Conservation (phyloP, 768 basidiomycete genomes). For the Boletus rubropictus region DNA sequence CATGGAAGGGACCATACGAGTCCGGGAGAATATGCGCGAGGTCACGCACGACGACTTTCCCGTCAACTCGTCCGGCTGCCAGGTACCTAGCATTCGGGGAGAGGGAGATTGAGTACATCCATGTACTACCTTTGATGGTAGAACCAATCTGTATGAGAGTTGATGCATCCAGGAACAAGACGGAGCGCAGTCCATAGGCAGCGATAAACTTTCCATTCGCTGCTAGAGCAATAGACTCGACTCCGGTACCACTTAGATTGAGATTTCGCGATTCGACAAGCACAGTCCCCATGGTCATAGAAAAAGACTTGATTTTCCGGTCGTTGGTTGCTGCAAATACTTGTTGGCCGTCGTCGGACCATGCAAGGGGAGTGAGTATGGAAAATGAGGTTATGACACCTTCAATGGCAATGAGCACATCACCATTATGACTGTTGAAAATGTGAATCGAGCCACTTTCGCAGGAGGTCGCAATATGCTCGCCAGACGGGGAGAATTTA, state of each 20-base stretch:
- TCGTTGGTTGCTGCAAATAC: background rate
- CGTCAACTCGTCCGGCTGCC: too few species aligned
- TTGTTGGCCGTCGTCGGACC: background rate
- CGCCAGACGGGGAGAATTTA: background rate
- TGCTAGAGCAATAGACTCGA: background rate
- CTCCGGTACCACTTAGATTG: background rate
- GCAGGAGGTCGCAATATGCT: background rate
- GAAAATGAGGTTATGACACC: background rate
- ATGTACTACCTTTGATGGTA: background rate
- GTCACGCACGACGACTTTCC: too few species aligned
- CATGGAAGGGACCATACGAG: background rate
- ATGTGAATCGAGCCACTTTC: background rate
- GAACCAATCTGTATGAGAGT: background rate
- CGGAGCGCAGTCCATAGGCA: background rate
- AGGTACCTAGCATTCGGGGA: background rate
- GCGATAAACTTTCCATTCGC: background rate
- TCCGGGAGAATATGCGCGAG: too few species aligned
- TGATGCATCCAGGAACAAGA: background rate
- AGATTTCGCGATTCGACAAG: background rate
- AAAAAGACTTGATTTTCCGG: background rate
- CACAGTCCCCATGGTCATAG: background rate
- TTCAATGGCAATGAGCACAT: background rate
- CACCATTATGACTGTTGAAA: background rate
- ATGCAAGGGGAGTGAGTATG: background rate
- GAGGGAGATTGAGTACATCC: background rate